Percentiles rank a stretch among this genome's conserved stretches.
phyloP scores from a whole-genome alignment of 202 grass and related monocot species.

The Bolboschoenoplectus hybrid region DNA sequence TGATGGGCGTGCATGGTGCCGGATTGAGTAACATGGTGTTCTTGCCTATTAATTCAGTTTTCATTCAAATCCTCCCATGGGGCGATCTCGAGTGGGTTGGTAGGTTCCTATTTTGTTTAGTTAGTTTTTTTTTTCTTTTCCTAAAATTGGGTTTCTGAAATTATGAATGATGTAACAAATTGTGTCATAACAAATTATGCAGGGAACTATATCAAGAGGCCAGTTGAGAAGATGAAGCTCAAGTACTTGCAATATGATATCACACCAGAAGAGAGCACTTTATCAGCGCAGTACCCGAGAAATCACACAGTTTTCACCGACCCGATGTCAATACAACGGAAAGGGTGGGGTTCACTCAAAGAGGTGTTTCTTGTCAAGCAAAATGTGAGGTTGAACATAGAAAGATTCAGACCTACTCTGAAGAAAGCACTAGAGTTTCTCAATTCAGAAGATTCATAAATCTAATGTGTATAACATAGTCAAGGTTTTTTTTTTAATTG shows the following conservation, averaged over 20 bases:
- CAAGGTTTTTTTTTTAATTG: not conserved
- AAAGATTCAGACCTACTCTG: slow-evolving; percentile 54
- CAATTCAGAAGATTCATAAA: slow-evolving; percentile 22
- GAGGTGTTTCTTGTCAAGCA: slow-evolving; percentile 74
- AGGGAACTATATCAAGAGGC: slow-evolving; percentile 54
- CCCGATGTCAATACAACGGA: slow-evolving; percentile 52
- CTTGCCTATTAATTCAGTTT: slow-evolving; percentile 57
- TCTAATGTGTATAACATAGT: not conserved
- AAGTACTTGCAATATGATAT: slow-evolving; percentile 79
- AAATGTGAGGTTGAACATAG: slow-evolving; percentile 70
- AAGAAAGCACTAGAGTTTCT: slow-evolving; percentile 53
- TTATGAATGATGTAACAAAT: not conserved
- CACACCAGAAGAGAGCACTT: slow-evolving; percentile 67
- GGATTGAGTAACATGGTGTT: slow-evolving; percentile 91
- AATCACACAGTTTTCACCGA: slow-evolving; percentile 72
- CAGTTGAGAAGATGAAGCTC: slow-evolving; percentile 60
- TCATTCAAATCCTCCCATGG: slow-evolving; percentile 76
- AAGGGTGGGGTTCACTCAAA: slow-evolving; percentile 57
- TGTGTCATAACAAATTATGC: slow-evolving; percentile 35
- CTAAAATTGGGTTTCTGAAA: not conserved
- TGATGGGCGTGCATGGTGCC: slow-evolving; percentile 85
- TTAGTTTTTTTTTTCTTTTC: not conserved
- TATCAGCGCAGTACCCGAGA: slow-evolving; percentile 55
- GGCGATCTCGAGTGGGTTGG: slow-evolving; percentile 60
- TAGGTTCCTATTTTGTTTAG: not conserved